phyloP scores from a whole-genome alignment of 495 filamentous ascomycete species.

The Tetracladium marchalianum region DNA sequence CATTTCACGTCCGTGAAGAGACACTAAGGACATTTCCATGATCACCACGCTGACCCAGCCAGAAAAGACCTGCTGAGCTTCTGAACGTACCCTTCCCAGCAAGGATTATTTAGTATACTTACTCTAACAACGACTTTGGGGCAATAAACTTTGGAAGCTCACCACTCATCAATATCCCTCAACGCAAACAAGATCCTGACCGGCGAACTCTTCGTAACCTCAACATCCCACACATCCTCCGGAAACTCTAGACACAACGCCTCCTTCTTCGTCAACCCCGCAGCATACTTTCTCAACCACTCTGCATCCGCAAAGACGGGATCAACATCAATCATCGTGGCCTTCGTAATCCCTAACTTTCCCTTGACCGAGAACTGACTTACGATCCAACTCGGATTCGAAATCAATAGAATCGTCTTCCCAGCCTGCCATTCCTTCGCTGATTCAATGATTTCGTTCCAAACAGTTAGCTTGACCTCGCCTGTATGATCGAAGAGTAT shows the following conservation, averaged over 20 bases:
- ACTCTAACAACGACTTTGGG: neutral
- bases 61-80: slow-evolving; percentile 32
- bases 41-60: slow-evolving; percentile 51
- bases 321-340: slow-evolving; percentile 47
- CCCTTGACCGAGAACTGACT: slow-evolving; percentile 13
- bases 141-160: slow-evolving; percentile 4
- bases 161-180: slow-evolving; percentile 52
- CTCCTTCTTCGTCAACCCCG: slow-evolving; percentile 40
- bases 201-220: slow-evolving; percentile 31
- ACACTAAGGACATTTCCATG: slow-evolving; percentile 40
- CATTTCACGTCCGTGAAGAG: slow-evolving; percentile 32
- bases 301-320: slow-evolving; percentile 44
- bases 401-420: slow-evolving; percentile 46
- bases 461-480: slow-evolving; percentile 42
- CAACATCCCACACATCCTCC: slow-evolving; percentile 38
- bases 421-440: slow-evolving; percentile 40
- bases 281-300: slow-evolving; percentile 45
- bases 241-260: slow-evolving; percentile 43
- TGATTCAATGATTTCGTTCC: slow-evolving; percentile 37
- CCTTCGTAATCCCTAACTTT: slow-evolving; percentile 31
- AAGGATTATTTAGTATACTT: too few species aligned
- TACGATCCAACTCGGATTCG: slow-evolving; percentile 34
- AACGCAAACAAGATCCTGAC: slow-evolving; percentile 44
- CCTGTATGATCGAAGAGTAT: slow-evolving; percentile 51
- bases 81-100: slow-evolving; percentile 25